Evolutionary conservation across 192 early-diverging fungal species (phyloP).

Genomic region (Dimargaris verticillata): DNA sequence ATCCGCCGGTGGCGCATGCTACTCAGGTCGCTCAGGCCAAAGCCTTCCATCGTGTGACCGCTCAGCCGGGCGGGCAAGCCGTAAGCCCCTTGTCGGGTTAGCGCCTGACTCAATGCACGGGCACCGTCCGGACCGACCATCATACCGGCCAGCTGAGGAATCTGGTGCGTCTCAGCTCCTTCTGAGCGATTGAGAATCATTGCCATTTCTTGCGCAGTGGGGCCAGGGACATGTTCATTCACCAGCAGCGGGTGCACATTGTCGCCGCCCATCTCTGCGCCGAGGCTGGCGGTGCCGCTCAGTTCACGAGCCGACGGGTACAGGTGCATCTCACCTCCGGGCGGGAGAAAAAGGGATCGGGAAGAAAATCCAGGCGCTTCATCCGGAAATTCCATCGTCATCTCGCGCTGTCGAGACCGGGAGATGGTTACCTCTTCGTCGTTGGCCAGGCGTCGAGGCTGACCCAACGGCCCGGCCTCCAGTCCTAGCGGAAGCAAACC

Average conservation of each 20-base stretch:
- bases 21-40: conserved; percentile 2
- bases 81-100: neutral
- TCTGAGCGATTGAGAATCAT: neutral
- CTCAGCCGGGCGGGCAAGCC: neutral
- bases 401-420: neutral
- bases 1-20: conserved; percentile 2
- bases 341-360: no score
- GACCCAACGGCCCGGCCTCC: neutral
- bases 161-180: neutral
- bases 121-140: neutral
- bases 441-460: neutral
- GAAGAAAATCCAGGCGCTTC: no score
- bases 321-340: no score
- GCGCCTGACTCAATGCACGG: neutral
- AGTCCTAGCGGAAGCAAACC: no score
- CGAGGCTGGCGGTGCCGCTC: neutral
- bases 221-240: neutral
- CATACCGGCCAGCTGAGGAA: neutral
- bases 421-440: neutral
- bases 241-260: conserved; percentile 1
- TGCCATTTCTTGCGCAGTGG: neutral
- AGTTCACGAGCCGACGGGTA: no score
- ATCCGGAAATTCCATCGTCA: no score
- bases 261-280: neutral
- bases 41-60: conserved; percentile 1